Conservation (phyloP, 345 rosid species). For the Capsella bursapastoris region DNA sequence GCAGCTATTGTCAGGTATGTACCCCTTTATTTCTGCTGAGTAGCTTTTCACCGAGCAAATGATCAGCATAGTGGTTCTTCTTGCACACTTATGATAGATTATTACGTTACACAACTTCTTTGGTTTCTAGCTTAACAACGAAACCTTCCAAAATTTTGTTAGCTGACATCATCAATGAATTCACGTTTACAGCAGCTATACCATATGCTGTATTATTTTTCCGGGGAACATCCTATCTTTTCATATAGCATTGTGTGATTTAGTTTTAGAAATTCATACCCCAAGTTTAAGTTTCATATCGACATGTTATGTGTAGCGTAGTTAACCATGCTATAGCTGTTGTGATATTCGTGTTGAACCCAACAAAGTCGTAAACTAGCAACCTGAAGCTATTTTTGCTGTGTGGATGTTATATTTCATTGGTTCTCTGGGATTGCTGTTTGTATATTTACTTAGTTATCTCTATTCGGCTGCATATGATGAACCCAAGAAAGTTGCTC, state of each 20-base stretch:
- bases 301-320: background rate
- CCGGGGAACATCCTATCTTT: background rate
- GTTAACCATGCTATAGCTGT: too few species aligned
- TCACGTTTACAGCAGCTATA: background rate
- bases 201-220: background rate
- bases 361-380: slow-evolving; percentile 7
- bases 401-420: background rate
- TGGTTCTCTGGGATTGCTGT: background rate
- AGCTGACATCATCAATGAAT: background rate
- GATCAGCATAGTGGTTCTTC: background rate
- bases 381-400: background rate
- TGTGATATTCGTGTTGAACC: background rate
- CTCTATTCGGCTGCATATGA: slow-evolving; percentile 17
- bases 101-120: background rate
- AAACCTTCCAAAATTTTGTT: background rate
- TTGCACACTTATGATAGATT: background rate
- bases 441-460: slow-evolving; percentile 7
- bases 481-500: background rate
- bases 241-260: background rate
- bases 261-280: slow-evolving; percentile 3
- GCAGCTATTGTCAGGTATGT: slow-evolving; percentile 35
- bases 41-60: slow-evolving; percentile 19
- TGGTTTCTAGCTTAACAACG: background rate
- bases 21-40: slow-evolving; percentile 3
- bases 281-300: background rate